Conservation (phyloP, 345 rosid genomes). For the Sisymbrium irio region DNA sequence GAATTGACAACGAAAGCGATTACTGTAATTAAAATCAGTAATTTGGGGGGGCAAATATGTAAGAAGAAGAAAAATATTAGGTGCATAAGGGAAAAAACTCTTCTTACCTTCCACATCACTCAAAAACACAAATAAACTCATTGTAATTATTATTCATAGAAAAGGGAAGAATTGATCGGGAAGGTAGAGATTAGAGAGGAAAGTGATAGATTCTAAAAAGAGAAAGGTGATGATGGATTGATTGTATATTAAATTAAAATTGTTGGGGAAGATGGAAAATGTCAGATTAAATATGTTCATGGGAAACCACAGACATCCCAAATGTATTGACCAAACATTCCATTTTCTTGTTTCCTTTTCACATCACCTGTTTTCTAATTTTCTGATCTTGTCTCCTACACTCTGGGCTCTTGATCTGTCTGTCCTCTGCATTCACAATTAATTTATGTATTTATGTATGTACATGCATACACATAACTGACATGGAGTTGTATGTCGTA, state of each 20-base stretch:
- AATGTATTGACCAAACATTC: constrained; percentile 38
- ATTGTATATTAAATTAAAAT: constrained; percentile 1
- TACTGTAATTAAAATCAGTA: neutral
- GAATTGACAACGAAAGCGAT: neutral
- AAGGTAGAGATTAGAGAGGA: constrained; percentile 25
- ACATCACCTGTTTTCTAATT: constrained; percentile 23
- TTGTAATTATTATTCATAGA: constrained; percentile 18
- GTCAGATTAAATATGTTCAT: constrained; percentile 34
- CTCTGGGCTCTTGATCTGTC: constrained; percentile 32
- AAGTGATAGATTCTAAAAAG: constrained; percentile 30
- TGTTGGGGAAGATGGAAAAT: constrained; percentile 29
- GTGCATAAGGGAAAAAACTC: neutral
- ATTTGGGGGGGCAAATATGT: neutral
- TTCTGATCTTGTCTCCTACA: constrained; percentile 31
- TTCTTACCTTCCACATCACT: constrained; percentile 34
- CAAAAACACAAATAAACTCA: constrained; percentile 19
- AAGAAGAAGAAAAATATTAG: neutral
- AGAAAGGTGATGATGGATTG: constrained; percentile 31
- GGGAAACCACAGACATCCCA: constrained; percentile 39
- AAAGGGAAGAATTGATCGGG: constrained; percentile 28
- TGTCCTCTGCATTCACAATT: constrained; percentile 13
- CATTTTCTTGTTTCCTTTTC: constrained; percentile 32
- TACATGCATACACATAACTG: neutral
- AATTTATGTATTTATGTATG: neutral
- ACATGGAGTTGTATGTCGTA: neutral